Percentiles rank a stretch among this genome's conserved stretches.
Conservation (phyloP, 805 yeast genomes). For the Groenewaldozyma salmanticensis region DNA sequence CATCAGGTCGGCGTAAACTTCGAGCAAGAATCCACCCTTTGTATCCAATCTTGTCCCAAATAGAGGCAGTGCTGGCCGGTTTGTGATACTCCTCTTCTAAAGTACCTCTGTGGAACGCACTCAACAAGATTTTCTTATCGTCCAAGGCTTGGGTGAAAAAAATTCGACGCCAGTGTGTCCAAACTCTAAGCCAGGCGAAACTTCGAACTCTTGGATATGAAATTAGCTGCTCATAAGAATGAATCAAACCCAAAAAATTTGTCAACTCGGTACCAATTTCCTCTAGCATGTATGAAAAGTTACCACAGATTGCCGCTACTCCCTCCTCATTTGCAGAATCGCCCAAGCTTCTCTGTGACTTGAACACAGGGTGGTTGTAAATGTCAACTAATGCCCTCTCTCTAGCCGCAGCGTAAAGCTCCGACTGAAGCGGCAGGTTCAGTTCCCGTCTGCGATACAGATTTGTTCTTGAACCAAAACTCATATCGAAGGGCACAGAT, state of each 20-base stretch:
- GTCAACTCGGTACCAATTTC: constrained; percentile 52
- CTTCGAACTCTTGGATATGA: constrained; percentile 17
- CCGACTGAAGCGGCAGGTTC: constrained; percentile 40
- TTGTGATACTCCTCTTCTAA: neutral
- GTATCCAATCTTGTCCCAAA: constrained; percentile 12
- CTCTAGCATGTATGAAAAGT: constrained; percentile 56
- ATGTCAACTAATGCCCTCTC: constrained; percentile 45
- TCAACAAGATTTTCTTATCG: neutral
- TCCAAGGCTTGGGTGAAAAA: neutral
- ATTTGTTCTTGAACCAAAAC: constrained; percentile 28
- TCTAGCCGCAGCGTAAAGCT: constrained; percentile 48
- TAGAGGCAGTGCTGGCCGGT: neutral
- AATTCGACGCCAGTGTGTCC: constrained; percentile 26
- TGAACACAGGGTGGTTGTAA: constrained; percentile 47
- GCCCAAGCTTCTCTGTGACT: constrained; percentile 26
- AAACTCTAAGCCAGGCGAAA: constrained; percentile 47
- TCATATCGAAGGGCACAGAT: constrained; percentile 46
- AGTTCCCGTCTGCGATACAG: constrained; percentile 33
- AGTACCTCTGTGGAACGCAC: neutral
- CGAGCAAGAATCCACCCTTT: constrained; percentile 33
- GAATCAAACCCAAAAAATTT: constrained; percentile 37
- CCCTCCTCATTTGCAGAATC: constrained; percentile 56
- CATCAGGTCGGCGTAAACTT: constrained; percentile 51
- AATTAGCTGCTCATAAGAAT: constrained; percentile 28
- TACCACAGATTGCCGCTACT: constrained; percentile 77